phyloP scores from a whole-genome alignment of 805 yeast species.

The Ogataea pilisensis region DNA sequence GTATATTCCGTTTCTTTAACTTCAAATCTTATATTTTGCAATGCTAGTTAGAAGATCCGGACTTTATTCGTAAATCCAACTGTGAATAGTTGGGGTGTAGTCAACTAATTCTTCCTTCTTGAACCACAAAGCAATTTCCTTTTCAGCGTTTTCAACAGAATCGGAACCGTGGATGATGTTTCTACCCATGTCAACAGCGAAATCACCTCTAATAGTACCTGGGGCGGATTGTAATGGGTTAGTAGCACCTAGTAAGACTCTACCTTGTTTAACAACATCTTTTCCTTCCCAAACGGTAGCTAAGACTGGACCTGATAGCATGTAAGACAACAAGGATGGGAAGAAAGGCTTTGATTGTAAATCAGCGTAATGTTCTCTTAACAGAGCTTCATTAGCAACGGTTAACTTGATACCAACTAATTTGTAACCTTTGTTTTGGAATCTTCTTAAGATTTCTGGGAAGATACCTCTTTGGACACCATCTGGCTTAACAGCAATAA shows the following conservation, averaged over 20 bases:
- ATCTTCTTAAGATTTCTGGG: constrained; percentile 84
- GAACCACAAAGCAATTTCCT: constrained; percentile 97
- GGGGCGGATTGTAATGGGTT: constrained; percentile 97
- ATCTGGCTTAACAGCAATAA: constrained; percentile 95
- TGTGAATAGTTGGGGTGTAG: constrained; percentile 79
- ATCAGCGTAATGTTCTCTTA: constrained; percentile 94
- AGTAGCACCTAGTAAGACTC: constrained; percentile 97
- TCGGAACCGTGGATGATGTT: constrained; percentile 99
- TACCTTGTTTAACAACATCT: constrained; percentile 98
- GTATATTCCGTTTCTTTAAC: no score
- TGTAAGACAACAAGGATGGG: constrained; percentile 94
- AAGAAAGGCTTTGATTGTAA: constrained; percentile 95
- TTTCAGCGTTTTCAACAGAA: constrained; percentile 95
- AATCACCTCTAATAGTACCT: constrained; percentile 99
- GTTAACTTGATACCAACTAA: constrained; percentile 92
- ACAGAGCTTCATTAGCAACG: constrained; percentile 78
- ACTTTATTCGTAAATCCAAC: constrained; percentile 90
- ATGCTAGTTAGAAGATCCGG: neutral
- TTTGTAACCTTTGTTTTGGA: constrained; percentile 97
- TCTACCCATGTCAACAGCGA: constrained; percentile 98
- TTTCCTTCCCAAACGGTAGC: constrained; percentile 99
- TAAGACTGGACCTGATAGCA: constrained; percentile 97
- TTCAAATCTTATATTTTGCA: neutral
- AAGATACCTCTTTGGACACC: constrained; percentile 99
- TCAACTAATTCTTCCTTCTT: constrained; percentile 92